Evolutionary conservation across 2,329 filamentous ascomycete genomes (phyloP), one percentile per base, ranked within the genome.

Genomic region (Clonostachys sp.): DNA sequence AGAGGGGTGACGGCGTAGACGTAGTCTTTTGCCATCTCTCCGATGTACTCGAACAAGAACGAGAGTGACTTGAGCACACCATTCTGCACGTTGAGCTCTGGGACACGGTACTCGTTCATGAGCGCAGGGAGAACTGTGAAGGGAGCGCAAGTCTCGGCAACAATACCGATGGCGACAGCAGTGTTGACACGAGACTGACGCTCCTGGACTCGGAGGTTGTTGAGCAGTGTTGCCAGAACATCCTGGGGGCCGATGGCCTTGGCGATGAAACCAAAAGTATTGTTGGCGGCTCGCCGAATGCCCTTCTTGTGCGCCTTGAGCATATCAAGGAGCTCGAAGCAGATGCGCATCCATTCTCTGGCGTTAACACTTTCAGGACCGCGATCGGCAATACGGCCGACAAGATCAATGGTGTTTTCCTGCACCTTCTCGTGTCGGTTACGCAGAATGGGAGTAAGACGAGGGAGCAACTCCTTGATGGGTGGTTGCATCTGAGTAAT

Each of bases 221-320:
- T 96, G 53, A 99, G 82, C 14, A 99, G 77, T 1, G 94, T 97
- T 5, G 94, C 91, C 49, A 99, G 75, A 24, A 99, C 94, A 73
- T 99, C 94, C 68, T 97, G 92, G 12, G 94, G 94, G 56, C 94
- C 94, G 59, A 99, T 99, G 50, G 94, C 94, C 72, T 99, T 99
- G 64, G 94, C 94, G 61, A 99, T 99, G 78, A 96, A 99, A 66
- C 94, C 94, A 60, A 99, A 99, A 0, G 94, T 99, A 75, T 99
- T 99, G 81, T 99, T 99, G 58, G 94, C 95, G 18, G 94, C 94
- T 67, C 94, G 87, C 55, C 94, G 88, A 57, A 99, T 99, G 55
- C 94, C 95, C 78, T 99, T 99, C 73, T 99, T 99, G 77, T 99
- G 94, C 7, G 94, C 94, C 71, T 99, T 99, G 60, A 99, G 81